Evolutionary conservation across 805 yeast species (phyloP), one percentile per base, ranked within the genome.

Genomic region (Monosporozyma aquatica): DNA sequence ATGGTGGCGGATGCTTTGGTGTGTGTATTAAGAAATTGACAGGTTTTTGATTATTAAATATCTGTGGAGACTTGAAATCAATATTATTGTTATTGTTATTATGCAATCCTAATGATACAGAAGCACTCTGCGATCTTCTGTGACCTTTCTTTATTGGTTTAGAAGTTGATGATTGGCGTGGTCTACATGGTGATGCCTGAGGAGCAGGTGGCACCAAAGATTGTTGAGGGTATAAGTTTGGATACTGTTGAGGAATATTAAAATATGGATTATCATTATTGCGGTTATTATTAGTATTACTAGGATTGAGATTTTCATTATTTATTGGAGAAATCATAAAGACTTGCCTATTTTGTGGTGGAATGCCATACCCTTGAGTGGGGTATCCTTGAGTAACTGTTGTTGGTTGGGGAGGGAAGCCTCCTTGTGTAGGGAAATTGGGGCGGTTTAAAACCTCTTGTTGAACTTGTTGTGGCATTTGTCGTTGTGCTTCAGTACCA

Each of bases 1-100:
- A 47, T n/a, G 62, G 61, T 13, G 63, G 63, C 18, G 63, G 63
- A 47, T 58, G 60, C 38, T 56, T 58, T 30, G 62, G 63, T 1
- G 63, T 58, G 43, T 58, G 61, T 10, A 58, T 58, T 39, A 58
- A 41, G 44, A 58, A 58, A 38, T 57, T 57, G 22, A 58, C 59
- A 20, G 58, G 58, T 22, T 50, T 47, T 36, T 51, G 56, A 3
- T 53, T 47, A 9, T 25, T 34, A 5, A 30, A 20, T 17, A 47
- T 38, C 22, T 38, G 40, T 3, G 54, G 55, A 15, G 53, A 49
- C 38, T 40, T 48, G 9, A 41, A 26, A 32, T 32, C 35, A 2
- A 1, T 18, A 5, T 23, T 13, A 11, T 23, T 18, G 18, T 18
- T 32, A 32, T 18, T 18, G 18, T 18, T 32, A 32, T 18, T 18